phyloP scores from a whole-genome alignment of 225 moss, liverwort and hornwort genomes.

The Anthoceros angustus region DNA sequence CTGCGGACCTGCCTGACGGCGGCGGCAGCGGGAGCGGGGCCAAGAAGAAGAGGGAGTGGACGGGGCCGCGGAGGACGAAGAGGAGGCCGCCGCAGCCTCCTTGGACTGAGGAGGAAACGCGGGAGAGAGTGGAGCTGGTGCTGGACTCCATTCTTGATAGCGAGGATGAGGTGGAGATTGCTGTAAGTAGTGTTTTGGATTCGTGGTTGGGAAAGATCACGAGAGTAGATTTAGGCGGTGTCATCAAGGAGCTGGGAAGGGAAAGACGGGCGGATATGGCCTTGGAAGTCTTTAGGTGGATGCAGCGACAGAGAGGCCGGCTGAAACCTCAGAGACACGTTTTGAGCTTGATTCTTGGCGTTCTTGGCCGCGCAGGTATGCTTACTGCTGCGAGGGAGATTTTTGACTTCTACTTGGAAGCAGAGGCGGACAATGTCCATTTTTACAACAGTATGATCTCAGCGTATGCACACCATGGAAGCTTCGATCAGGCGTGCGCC shows the following conservation, averaged over 20 bases:
- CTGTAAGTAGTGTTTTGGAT: conserved; percentile 54
- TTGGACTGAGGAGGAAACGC: not conserved
- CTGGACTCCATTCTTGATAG: not conserved
- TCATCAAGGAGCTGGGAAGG: conserved; percentile 58
- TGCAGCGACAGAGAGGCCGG: conserved; percentile 62
- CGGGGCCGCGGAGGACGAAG: not conserved
- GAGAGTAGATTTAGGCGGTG: conserved; percentile 53
- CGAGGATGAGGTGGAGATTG: not conserved
- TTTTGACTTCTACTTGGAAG: conserved; percentile 30
- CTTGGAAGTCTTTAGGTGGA: conserved; percentile 66
- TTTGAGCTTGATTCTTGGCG: conserved; percentile 54
- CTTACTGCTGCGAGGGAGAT: conserved; percentile 45
- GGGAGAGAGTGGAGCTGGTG: not conserved
- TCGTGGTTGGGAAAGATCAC: conserved; percentile 75
- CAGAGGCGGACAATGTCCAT: conserved; percentile 32
- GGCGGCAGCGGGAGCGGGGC: not conserved
- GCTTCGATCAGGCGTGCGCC: conserved; percentile 62
- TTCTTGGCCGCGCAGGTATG: conserved; percentile 67
- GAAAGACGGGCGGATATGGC: conserved; percentile 31
- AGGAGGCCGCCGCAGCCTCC: not conserved
- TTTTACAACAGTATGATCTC: conserved; percentile 79
- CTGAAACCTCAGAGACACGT: conserved; percentile 66
- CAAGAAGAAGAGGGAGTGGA: not conserved
- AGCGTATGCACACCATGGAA: conserved; percentile 46
- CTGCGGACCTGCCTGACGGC: not conserved